phyloP scores from a whole-genome alignment of 768 basidiomycete genomes.

The Macrocybe gigantea region DNA sequence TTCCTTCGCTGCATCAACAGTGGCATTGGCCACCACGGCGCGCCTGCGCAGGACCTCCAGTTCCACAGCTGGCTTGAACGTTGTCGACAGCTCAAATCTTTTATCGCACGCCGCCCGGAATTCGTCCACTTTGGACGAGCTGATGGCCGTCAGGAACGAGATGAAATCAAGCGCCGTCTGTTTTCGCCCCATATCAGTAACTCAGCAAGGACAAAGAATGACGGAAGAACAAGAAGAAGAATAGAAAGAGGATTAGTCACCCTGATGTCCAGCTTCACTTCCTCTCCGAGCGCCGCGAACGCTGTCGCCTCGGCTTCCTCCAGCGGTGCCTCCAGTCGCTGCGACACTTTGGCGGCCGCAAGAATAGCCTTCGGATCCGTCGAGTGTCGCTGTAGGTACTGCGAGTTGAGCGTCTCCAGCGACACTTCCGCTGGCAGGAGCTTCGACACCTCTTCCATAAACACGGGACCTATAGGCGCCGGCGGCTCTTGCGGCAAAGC shows the following conservation, averaged over 20 bases:
- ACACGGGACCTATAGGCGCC: conserved; percentile 40
- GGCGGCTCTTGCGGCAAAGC: conserved; percentile 36
- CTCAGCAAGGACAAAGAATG: neutral
- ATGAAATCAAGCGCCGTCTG: conserved; percentile 50
- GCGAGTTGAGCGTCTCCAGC: conserved; percentile 64
- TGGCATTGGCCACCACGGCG: conserved; percentile 10
- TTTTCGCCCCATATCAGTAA: too few relatives aligned
- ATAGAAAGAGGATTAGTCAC: conserved; percentile 22
- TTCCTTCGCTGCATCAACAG: too few relatives aligned
- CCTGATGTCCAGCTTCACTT: conserved; percentile 38
- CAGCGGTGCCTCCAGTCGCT: conserved; percentile 36
- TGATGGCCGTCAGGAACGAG: conserved; percentile 41
- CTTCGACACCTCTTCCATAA: conserved; percentile 39
- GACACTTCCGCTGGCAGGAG: conserved; percentile 55
- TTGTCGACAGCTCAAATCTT: conserved; percentile 56
- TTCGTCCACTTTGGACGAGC: conserved; percentile 52
- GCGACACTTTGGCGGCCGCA: conserved; percentile 55
- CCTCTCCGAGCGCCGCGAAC: conserved; percentile 41
- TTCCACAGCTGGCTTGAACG: conserved; percentile 58
- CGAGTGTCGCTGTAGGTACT: conserved; percentile 66
- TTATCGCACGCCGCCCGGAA: conserved; percentile 49
- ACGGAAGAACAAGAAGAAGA: neutral
- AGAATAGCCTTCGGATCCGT: conserved; percentile 48
- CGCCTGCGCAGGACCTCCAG: conserved; percentile 30
- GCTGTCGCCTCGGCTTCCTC: conserved; percentile 58